Evolutionary conservation across 768 basidiomycete species (phyloP), one percentile per base, ranked within the genome.

Genomic region (Amanita jacksonii): DNA sequence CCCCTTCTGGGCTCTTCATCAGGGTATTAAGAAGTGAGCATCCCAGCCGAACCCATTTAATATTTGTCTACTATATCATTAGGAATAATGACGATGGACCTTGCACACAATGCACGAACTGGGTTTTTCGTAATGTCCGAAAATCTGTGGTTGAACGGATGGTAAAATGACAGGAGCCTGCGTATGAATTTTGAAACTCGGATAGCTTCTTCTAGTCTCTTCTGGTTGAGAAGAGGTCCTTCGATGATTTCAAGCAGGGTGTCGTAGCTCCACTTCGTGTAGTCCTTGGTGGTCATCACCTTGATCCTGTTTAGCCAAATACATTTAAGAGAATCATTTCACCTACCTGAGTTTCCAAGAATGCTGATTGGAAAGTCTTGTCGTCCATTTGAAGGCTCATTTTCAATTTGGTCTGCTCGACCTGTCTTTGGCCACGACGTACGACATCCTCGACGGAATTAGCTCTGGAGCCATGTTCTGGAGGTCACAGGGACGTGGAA

Each of bases 331-430:
- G 2, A 47, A 27, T 19, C 24, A 10, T 13, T 12, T 31, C 9
- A 58, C 58, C 48, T 41, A 90, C 90, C 63, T 91, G 87, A 2
- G 90, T 89, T 53, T 96, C 91, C 16, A 92, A 69, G 39, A 99
- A 67, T 31, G 72, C 74, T 3, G 80, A 69, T 56, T 93, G 89
- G 62, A 98, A 99, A 3, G 84, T 76, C 58, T 74, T 82, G 60
- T 98, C 96, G 58, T 99, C 96, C 78, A 98, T 88, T 63, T 90
- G 86, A 75, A 96, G 79, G 48, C 83, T 85, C 57, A 85, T 74
- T 58, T 91, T 89, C 43, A 96, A 70, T 61, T 88, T 92, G 19
- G 77, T 81, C 54, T 91, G 86, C 53, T 96, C 90, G 2, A 93
- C 83, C 52, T 91, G 89, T 48, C 87, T 72, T 61, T 96, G 93